Evolutionary conservation across 1,284 basidiomycete genomes (phyloP).

Genomic region (Naganishia liquefaciens): DNA sequence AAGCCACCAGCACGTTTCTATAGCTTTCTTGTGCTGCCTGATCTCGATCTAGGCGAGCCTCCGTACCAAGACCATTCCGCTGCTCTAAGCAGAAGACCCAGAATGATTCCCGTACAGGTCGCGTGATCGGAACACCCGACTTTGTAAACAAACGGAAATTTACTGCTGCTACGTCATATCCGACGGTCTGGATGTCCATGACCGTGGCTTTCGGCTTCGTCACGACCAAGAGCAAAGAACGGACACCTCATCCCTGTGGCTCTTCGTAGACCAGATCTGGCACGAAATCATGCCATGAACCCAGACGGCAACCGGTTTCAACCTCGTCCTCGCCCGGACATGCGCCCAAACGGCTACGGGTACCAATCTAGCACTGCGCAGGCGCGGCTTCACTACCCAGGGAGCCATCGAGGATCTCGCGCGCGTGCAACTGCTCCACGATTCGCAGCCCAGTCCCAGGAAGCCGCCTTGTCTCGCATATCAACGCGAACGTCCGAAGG

Average conservation of each 20-base stretch:
- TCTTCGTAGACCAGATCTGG: neutral
- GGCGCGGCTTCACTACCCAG: neutral
- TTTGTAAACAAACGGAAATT: constrained; percentile 12
- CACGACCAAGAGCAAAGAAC: no score
- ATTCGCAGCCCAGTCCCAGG: neutral
- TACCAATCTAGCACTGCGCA: no score
- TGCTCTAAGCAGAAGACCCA: neutral
- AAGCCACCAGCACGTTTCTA: no score
- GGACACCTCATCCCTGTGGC: neutral
- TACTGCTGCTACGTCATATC: constrained; percentile 22
- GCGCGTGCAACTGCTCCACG: constrained; percentile 5
- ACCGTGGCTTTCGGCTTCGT: neutral
- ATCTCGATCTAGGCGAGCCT: neutral
- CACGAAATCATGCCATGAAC: constrained; percentile 12
- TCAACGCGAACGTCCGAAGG: constrained; percentile 8
- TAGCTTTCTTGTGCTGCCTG: neutral
- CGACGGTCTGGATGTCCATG: neutral
- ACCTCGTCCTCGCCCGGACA: neutral
- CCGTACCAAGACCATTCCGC: neutral
- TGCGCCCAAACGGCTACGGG: neutral
- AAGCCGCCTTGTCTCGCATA: neutral
- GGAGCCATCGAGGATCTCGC: neutral
- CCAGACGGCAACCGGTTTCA: constrained; percentile 4
- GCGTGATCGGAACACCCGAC: constrained; percentile 13
- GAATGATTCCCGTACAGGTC: neutral